phyloP scores from a whole-genome alignment of 129 eudicot species.

The Glebionis coronaria region DNA sequence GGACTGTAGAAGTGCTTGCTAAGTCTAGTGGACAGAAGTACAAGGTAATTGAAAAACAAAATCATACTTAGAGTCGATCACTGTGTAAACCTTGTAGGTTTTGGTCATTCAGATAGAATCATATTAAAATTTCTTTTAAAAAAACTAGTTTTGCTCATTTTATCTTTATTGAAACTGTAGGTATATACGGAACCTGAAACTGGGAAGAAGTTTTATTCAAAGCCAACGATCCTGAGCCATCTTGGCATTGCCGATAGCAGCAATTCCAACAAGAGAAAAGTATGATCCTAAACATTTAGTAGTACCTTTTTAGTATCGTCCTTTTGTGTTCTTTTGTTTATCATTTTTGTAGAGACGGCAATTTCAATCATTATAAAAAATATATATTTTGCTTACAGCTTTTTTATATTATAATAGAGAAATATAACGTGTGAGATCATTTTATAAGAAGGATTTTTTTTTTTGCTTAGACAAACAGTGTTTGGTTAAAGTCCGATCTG shows the following conservation, averaged over 20 bases:
- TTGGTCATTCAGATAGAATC: constrained; percentile 29
- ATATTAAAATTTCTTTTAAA: not conserved
- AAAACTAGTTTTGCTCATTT: not conserved
- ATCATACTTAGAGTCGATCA: not conserved
- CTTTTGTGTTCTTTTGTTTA: constrained; percentile 1
- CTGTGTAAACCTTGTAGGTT: constrained; percentile 6
- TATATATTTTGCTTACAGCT: not conserved
- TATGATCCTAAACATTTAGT: constrained; percentile 5
- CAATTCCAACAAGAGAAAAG: constrained; percentile 31
- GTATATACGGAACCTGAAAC: constrained; percentile 34
- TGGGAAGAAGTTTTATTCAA: constrained; percentile 47
- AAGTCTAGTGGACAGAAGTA: constrained; percentile 21
- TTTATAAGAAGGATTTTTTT: no score
- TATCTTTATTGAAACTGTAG: constrained; percentile 20
- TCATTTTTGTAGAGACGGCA: not conserved
- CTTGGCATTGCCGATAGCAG: constrained; percentile 26
- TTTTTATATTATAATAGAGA: no score
- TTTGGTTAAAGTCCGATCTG: no score
- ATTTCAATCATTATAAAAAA: no score
- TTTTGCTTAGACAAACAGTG: no score
- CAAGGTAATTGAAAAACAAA: constrained; percentile 39
- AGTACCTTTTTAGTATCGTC: not conserved
- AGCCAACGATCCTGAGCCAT: constrained; percentile 45
- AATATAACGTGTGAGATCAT: no score
- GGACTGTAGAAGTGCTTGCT: constrained; percentile 44